Percentiles rank a stretch among this genome's conserved stretches.
Evolutionary conservation across 2,329 filamentous ascomycete genomes (phyloP).

Genomic region (Exophiala sideris): DNA sequence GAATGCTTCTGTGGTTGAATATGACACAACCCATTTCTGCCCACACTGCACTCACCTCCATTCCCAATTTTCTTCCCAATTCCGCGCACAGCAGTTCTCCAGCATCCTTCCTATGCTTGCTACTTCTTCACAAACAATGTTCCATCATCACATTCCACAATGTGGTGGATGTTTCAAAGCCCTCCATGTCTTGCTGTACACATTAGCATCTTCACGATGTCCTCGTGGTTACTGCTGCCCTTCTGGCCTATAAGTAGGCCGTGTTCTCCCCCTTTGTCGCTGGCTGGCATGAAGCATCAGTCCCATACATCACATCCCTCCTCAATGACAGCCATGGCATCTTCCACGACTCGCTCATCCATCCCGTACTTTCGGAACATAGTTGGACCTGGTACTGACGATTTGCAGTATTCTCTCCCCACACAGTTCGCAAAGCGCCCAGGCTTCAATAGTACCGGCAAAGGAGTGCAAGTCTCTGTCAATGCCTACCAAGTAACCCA

Average conservation of each 20-base stretch:
- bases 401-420: slow-evolving; percentile 33
- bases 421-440: slow-evolving; percentile 45
- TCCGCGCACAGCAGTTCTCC: not conserved
- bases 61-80: not conserved
- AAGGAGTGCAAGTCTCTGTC: slow-evolving; percentile 54
- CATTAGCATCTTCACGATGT: not conserved
- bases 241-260: not conserved
- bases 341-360: not conserved
- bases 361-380: slow-evolving; percentile 29
- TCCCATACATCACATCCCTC: not conserved
- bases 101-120: not conserved
- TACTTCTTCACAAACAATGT: not conserved
- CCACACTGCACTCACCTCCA: not conserved
- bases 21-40: not conserved
- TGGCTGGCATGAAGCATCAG: not conserved
- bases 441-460: slow-evolving; percentile 58
- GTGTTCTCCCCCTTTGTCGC: not conserved
- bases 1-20: not conserved
- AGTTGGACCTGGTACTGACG: slow-evolving; percentile 30
- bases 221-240: not conserved
- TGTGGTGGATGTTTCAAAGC: not conserved
- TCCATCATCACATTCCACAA: not conserved
- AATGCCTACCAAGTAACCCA: slow-evolving; percentile 72
- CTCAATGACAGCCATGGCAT: not conserved
- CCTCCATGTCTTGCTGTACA: not conserved